Base-by-base conservation (phyloP, 805 yeast species). In the Candida xiaguanensis region DNA sequence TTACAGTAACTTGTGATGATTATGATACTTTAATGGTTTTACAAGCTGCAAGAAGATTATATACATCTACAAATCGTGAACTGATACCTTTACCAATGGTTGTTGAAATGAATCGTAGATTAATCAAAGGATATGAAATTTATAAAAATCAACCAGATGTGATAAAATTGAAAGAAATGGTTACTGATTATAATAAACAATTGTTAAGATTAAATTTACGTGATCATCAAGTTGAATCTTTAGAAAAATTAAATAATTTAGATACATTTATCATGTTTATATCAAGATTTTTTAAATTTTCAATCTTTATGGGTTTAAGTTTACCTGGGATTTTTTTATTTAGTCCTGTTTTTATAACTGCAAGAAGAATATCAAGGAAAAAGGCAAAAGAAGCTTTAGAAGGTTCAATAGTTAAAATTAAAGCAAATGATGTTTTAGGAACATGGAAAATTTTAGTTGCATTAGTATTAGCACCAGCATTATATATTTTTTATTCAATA, bases 391-490 rank as follows among this genome's bases (percentile, higher is more conserved):
- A 63, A 41, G 73, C 72, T 13, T 52, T 67, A 36, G 66, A 61
- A 3, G 58, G 55, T 1, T 63, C 70, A 1, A 56, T 57, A 16
- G 74, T 67, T 8, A 67, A 67, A 38, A 56, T 67, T 43, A 58
- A 62, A 36, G 74, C 71, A 28, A 58, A 53, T 13, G 73, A 67
- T 49, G 73, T 67, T 17, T 49, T 67, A 34, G 63, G 67, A 5
- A 62, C 72, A 1, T 67, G 73, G 73, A 67, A 67, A 44, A 65
- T 65, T 13, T 45, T 67, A 22, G 72, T 67, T 24, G 72, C 72
- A 0, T 50, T 67, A 35, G 66, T 59, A 1, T 47, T 65, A 24
- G 73, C 73, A 1, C 73, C 73, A 4, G 50, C 56, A 25, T 53
- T 67, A 17, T 67, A 67, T 44, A 57, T 63, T 3, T 62, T 67